Evolutionary conservation across 2,329 filamentous ascomycete species (phyloP).

Genomic region (Colletotrichum echinochloae): DNA sequence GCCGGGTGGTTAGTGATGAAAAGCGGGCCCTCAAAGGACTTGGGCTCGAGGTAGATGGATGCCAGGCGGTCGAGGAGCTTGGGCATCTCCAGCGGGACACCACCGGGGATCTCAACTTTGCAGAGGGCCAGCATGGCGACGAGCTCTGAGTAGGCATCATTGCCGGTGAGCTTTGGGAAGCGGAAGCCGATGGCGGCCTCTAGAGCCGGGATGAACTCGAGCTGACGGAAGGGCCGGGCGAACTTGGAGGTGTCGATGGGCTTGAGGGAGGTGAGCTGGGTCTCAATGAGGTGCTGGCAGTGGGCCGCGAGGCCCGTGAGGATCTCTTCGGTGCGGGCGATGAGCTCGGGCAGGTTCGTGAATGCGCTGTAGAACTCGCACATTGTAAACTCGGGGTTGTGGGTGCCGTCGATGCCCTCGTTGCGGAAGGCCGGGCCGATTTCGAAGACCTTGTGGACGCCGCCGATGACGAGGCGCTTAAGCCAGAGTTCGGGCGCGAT

Average conservation of each 20-base stretch:
- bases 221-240: conserved; percentile 68
- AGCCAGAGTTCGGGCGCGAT: conserved; percentile 97
- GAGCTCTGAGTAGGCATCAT: conserved; percentile 70
- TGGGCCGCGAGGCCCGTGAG: conserved; percentile 69
- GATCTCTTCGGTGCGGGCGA: conserved; percentile 79
- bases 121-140: conserved; percentile 66
- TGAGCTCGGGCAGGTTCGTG: conserved; percentile 79
- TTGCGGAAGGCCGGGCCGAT: conserved; percentile 94
- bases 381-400: conserved; percentile 97
- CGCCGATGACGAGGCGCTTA: conserved; percentile 90
- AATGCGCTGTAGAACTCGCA: conserved; percentile 97
- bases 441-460: conserved; percentile 90
- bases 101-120: conserved; percentile 72
- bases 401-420: conserved; percentile 89
- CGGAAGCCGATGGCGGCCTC: conserved; percentile 74
- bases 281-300: conserved; percentile 59
- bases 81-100: conserved; percentile 67
- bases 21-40: conserved; percentile 74
- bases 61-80: conserved; percentile 86
- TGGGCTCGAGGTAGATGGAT: conserved; percentile 80
- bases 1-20: conserved; percentile 93
- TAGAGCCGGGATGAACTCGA: conserved; percentile 87
- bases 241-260: conserved; percentile 62
- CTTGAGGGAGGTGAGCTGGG: conserved; percentile 59
- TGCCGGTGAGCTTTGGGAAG: conserved; percentile 71